phyloP scores from a whole-genome alignment of 495 filamentous ascomycete species.

The Penicillium bialowiezense region DNA sequence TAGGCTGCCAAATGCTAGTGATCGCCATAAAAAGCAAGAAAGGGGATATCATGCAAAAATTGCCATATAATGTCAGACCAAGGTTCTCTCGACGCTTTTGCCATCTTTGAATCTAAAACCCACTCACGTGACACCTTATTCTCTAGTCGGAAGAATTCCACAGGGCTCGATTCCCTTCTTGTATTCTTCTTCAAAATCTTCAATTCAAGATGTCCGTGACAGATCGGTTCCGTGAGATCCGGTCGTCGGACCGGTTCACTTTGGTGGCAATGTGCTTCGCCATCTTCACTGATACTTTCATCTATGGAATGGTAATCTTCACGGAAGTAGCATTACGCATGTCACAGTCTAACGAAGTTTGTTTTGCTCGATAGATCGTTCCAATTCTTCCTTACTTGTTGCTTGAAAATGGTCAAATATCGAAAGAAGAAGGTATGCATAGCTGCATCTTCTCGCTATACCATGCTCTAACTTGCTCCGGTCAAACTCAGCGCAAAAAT shows the following conservation, averaged over 20 bases:
- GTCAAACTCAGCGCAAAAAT: constrained; percentile 1
- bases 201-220: neutral
- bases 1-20: too few relatives aligned
- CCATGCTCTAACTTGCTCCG: too few relatives aligned
- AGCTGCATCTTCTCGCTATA: neutral
- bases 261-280: constrained; percentile 5
- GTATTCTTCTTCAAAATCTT: neutral
- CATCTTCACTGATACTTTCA: constrained; percentile 6
- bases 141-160: too few relatives aligned
- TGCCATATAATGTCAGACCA: too few relatives aligned
- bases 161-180: too few relatives aligned
- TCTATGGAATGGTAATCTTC: constrained; percentile 8
- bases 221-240: neutral
- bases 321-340: neutral
- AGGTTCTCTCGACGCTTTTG: too few relatives aligned
- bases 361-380: neutral
- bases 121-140: too few relatives aligned
- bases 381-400: constrained; percentile 5
- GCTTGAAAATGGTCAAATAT: neutral
- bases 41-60: too few relatives aligned
- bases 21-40: too few relatives aligned
- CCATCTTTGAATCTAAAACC: too few relatives aligned
- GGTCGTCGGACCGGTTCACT: neutral
- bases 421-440: neutral
- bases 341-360: neutral